Evolutionary conservation across 2,329 filamentous ascomycete genomes (phyloP), one percentile per base, ranked within the genome.

Genomic region (Hirsutella rhossiliensis): DNA sequence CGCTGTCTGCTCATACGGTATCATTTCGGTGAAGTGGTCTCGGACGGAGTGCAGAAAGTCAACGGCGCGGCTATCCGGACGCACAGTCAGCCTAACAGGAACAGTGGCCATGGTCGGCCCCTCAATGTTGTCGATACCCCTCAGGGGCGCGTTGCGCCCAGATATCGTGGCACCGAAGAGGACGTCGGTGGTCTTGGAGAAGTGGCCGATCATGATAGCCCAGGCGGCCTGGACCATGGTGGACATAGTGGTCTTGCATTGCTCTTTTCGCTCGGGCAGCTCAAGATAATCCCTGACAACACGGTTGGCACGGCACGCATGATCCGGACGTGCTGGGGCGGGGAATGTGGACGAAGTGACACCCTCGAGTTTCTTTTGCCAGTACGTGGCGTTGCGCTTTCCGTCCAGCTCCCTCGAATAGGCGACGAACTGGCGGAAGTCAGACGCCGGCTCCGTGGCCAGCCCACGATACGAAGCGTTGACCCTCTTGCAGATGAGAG

Each of bases 101-200:
- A 61, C 48, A 2, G 55, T 56, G 18, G 53, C 50, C 28, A 62
- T 55, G 1, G 54, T 55, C 4, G 59, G 56, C 1, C 55, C 60
- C 6, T 52, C 44, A 1, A 60, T 50, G 9, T 47, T 43, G 5
- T 54, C 51, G 2, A 62, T 54, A 5, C 52, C 52, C 0, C 40
- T 32, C 7, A 62, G 38, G 0, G 50, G 43, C 2, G 54, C 50
- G 12, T 56, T 48, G 1, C 58, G 53, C 5, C 59, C 59, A 2
- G 54, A 56, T 5, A 58, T 43, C 1, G 54, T 54, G 9, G 47
- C 48, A 1, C 54, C 56, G 31, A 58, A 60, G 3, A 54, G 19
- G 1, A 60, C 47, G 31, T 52, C 52, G 7, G 45, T 40, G 3
- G 43, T 29, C 17, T 40, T 46, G 11, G 52, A 48, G 27, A 50